Percentiles rank a stretch among this genome's conserved stretches.
Conservation (phyloP, 345 rosid genomes). For the Lepidium africanum region DNA sequence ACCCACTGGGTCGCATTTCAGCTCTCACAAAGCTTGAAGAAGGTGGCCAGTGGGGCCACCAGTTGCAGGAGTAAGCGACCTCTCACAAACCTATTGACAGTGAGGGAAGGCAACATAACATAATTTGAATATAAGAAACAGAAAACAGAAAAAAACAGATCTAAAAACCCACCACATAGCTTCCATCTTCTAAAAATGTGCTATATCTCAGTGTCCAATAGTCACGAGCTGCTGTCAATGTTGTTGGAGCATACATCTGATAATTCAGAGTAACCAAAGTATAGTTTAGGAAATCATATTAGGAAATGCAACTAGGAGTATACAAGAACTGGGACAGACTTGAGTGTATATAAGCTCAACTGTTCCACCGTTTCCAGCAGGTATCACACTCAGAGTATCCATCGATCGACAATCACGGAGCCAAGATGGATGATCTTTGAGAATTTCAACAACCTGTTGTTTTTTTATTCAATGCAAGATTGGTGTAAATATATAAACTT, state of each 20-base stretch:
- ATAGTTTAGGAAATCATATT: neutral
- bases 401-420: slow-evolving; percentile 86
- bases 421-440: slow-evolving; percentile 97
- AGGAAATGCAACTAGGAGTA: neutral
- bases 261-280: neutral
- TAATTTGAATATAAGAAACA: neutral
- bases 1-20: slow-evolving; percentile 91
- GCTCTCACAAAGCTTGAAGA: slow-evolving; percentile 76
- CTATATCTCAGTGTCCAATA: slow-evolving; percentile 92
- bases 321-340: slow-evolving; percentile 32
- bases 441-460: slow-evolving; percentile 87
- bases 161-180: slow-evolving; percentile 56
- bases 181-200: slow-evolving; percentile 86
- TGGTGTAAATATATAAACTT: neutral
- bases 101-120: neutral
- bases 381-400: slow-evolving; percentile 64
- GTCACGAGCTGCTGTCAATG: slow-evolving; percentile 90
- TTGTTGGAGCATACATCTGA: slow-evolving; percentile 91
- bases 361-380: slow-evolving; percentile 81
- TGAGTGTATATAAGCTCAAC: slow-evolving; percentile 86
- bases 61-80: slow-evolving; percentile 73
- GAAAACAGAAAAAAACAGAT: neutral
- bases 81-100: slow-evolving; percentile 71
- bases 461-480: neutral
- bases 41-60: slow-evolving; percentile 78